Evolutionary conservation across 352 stramenopile genomes (phyloP), one percentile per base, ranked within the genome.

Genomic region (Pythium brachiatum): DNA sequence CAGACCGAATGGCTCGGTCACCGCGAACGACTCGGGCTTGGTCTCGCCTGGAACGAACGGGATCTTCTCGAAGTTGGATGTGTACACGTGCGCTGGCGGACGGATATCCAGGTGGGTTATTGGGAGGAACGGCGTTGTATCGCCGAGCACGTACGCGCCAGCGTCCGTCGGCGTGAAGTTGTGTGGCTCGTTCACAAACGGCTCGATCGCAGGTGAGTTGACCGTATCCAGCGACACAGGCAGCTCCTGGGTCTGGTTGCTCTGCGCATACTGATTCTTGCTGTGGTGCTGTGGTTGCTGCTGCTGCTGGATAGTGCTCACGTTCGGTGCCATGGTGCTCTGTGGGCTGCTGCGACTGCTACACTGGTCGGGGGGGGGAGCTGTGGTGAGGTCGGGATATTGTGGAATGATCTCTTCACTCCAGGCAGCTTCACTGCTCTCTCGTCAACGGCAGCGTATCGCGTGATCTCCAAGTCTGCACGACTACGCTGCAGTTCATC

Each of bases 121-220:
- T 1, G 55, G 57, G 15, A 65, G 18, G 23, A 65, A 71, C 34
- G 36, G 46, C 25, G 53, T 32, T 36, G 44, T 39, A 20, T 63
- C n/a, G 34, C 27, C 62, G 3, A 65, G 32, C 6, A 38, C 38
- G 43, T 59, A 73, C 18, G 21, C 56, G 29, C 61, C 61, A 26
- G 61, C 54, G 23, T 68, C 61, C 23, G 57, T 51, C 23, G 61
- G 61, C 20, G 46, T 20, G 21, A 44, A 68, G 20, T 58, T 41
- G 61, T 68, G 61, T 21, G 61, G 46, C 29, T 50, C 47, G 38
- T 68, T 68, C 25, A 62, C 54, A 36, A 68, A 68, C 25, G 53
- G 44, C 36, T 62, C 47, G 21, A 68, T 51, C 18, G 23, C 31
- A 1, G 60, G 41, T 2, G 47, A 36, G 34, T 53, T 38, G 21